Evolutionary conservation across 306 rosid species (phyloP).

Genomic region (cucumber (Cucumis sativus)): Cucumber_9930_V3 NC_026656.2:11657501-11658000

Average conservation of each 20-base stretch:
- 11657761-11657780: background rate
- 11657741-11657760: background rate
- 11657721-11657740: background rate
- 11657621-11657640: background rate
- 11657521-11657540: background rate
- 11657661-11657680: background rate
- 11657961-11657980: constrained; percentile 42
- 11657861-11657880: constrained; percentile 52
- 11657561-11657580: background rate
- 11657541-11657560: background rate
- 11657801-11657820: background rate
- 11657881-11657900: constrained; percentile 26
- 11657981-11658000: constrained; percentile 19
- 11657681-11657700: background rate
- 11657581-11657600: background rate
- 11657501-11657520: background rate
- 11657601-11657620: background rate
- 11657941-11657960: constrained; percentile 27
- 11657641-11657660: background rate
- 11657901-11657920: constrained; percentile 34
- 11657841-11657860: constrained; percentile 24
- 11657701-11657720: background rate
- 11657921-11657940: constrained; percentile 34
- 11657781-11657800: background rate
- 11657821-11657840: background rate